These are phyloP conservation scores for Boletus edulis DNA, from an alignment of 768 basidiomycete species.

Conservation along the genomic window DNA sequence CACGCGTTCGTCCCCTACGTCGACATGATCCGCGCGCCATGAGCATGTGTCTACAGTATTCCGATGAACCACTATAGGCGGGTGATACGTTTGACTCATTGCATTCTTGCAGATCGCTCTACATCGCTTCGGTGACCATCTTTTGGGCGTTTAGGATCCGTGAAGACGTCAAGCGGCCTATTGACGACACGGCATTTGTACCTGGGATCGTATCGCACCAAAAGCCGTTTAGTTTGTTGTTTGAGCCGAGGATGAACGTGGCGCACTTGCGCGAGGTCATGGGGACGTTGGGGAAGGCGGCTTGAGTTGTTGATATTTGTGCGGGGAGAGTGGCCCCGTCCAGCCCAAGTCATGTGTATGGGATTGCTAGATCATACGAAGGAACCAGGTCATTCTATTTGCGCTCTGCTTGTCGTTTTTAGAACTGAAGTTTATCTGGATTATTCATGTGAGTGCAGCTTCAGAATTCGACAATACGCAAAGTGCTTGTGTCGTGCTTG, in stretches of 20 bases:
- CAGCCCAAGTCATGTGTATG: no score
- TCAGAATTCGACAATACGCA: no score
- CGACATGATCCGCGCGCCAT: not conserved
- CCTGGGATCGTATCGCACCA: slow-evolving; percentile 65
- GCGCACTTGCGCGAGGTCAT: slow-evolving; percentile 13
- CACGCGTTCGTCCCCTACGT: no score
- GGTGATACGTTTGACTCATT: not conserved
- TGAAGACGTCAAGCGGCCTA: slow-evolving; percentile 47
- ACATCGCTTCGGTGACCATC: slow-evolving; percentile 57
- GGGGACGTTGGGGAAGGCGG: not conserved
- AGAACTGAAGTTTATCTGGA: no score
- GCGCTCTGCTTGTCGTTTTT: no score
- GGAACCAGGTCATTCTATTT: no score
- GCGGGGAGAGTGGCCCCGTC: no score
- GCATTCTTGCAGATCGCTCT: slow-evolving; percentile 45
- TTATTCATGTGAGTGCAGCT: no score
- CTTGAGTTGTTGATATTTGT: not conserved
- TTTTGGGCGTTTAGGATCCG: slow-evolving; percentile 62
- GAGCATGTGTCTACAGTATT: not conserved
- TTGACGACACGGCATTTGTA: slow-evolving; percentile 61
- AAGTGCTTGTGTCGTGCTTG: no score
- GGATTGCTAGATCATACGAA: no score
- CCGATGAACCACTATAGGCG: not conserved
- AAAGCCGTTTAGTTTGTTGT: slow-evolving; percentile 53
- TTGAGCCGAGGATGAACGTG: slow-evolving; percentile 44